Evolutionary conservation across 2,329 filamentous ascomycete species (phyloP).

Genomic region (Pseudogymnoascus sp.): DNA sequence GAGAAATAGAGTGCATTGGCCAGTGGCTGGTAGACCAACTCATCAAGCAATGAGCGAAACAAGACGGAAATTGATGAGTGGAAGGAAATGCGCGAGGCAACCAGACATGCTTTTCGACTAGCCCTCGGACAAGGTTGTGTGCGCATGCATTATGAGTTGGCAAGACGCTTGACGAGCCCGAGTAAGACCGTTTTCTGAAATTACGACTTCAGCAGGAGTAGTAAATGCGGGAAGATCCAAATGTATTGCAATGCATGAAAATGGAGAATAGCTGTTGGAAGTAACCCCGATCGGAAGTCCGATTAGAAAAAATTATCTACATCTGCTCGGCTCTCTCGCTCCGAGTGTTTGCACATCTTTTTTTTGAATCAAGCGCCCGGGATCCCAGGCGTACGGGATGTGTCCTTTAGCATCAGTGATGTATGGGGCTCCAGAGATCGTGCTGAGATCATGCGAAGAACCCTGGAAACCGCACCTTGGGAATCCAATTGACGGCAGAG

Average conservation of each 20-base stretch:
- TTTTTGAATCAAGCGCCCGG: not conserved
- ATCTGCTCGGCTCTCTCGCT: not conserved
- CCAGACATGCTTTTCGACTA: constrained; percentile 24
- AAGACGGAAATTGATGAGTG: constrained; percentile 1
- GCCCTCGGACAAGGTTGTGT: constrained; percentile 30
- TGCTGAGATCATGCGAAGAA: constrained; percentile 7
- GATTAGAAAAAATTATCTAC: not conserved
- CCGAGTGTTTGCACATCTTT: not conserved
- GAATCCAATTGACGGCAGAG: constrained; percentile 7
- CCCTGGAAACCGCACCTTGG: constrained; percentile 2
- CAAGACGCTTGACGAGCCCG: constrained; percentile 56
- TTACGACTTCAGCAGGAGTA: constrained; percentile 6
- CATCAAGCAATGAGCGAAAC: constrained; percentile 10
- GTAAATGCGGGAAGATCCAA: constrained; percentile 9
- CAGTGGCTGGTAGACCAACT: constrained; percentile 25
- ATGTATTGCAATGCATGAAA: constrained; percentile 10
- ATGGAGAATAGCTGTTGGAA: constrained; percentile 5
- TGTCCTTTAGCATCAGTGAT: not conserved
- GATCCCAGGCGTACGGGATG: not conserved
- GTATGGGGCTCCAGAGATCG: not conserved
- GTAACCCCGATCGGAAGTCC: constrained; percentile 1
- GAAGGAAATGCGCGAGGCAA: constrained; percentile 23
- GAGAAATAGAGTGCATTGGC: constrained; percentile 29
- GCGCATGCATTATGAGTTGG: constrained; percentile 72
- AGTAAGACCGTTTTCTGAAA: constrained; percentile 36